Conservation (phyloP, 306 rosid genomes). For the Gastrolobium bilobum region DNA sequence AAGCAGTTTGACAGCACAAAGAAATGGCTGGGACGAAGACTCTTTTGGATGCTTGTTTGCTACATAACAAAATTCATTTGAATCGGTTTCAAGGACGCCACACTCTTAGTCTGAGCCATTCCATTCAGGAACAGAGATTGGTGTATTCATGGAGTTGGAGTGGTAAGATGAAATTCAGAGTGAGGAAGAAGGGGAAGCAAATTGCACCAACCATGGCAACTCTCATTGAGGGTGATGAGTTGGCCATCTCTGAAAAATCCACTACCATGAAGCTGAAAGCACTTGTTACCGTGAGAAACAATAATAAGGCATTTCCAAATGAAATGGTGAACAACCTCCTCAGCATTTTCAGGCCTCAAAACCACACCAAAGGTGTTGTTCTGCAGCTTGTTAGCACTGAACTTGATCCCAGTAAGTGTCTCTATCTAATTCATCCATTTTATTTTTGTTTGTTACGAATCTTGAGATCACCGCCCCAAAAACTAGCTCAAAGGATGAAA, state of each 20-base stretch:
- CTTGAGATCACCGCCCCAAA: no score
- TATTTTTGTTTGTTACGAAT: no score
- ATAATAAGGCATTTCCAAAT: background rate
- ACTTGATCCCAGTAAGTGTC: conserved; percentile 49
- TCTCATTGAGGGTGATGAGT: conserved; percentile 5
- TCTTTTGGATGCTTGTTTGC: background rate
- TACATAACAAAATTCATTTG: background rate
- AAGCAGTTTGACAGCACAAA: no score
- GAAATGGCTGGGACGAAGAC: conserved; percentile 21
- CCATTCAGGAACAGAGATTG: background rate
- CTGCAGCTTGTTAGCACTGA: conserved; percentile 61
- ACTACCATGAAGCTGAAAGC: conserved; percentile 43
- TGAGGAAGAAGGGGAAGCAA: conserved; percentile 31
- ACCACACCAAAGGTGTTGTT: conserved; percentile 31
- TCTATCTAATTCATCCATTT: background rate
- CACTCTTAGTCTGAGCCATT: background rate
- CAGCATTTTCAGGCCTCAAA: conserved; percentile 26
- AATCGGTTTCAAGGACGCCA: background rate
- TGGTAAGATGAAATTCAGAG: background rate
- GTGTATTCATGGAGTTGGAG: background rate
- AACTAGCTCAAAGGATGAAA: no score
- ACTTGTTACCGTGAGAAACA: conserved; percentile 35
- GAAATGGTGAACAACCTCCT: conserved; percentile 29
- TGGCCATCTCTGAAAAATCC: background rate
- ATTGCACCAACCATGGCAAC: background rate